Evolutionary conservation across 805 yeast genomes (phyloP), one percentile per base, ranked within the genome.

Genomic region (Priceomyces castillae): DNA sequence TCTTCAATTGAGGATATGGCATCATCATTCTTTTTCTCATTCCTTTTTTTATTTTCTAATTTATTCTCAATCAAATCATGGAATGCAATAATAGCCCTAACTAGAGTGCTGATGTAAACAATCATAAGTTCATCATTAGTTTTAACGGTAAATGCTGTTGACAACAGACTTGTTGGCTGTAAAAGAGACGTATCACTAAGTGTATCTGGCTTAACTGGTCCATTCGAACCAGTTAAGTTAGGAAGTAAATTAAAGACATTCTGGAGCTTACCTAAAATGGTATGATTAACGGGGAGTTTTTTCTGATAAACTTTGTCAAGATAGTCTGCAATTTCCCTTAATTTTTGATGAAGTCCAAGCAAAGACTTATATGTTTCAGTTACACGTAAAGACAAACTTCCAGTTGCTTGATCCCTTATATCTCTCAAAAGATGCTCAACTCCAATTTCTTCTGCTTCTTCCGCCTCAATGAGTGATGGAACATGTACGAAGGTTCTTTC

Each of bases 371-470:
- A 80, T 60, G 90, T 97, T 59, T 86, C 85, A 12, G 98, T 90
- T 42, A 94, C 81, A 59, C 84, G 81, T 41, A 90, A 80, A 2
- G 97, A 84, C 46, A 94, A 76, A 38, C 84, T 84, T 7, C 99
- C 99, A 11, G 96, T 95, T 7, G 98, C 97, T 56, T 90, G 97
- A 61, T 92, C 97, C 57, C 97, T 81, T 18, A 90, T 89, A 59
- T 94, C 99, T 59, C 98, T 82, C 47, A 94, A 69, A 47, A 94
- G 69, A 63, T 94, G 99, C 65, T 94, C 99, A 11, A 94, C 99
- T 49, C 99, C 99, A 53, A 94, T 94, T 67, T 94, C 99, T 67
- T 94, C 99, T 7, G 99, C 99, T 62, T 94, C 99, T 61, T 94
- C 99, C 2, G 99, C 99, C 61, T 87, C 92, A 50, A 95, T 89